Conservation (phyloP, 2,329 filamentous ascomycete genomes). For the Claviceps pusilla region DNA sequence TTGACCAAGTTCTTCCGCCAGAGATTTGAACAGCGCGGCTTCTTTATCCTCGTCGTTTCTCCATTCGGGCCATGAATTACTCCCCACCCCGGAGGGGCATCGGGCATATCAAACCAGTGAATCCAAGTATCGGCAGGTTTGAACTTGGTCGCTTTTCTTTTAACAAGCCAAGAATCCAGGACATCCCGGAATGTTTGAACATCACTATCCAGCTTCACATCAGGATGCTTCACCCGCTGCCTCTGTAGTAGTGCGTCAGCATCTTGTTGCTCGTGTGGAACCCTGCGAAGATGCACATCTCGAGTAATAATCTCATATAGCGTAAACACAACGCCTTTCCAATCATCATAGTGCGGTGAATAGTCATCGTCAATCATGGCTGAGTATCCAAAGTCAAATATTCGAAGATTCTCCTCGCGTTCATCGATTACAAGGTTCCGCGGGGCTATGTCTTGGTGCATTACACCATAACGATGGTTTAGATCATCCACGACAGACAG, state of each 20-base stretch:
- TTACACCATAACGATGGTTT: constrained; percentile 22
- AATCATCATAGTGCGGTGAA: constrained; percentile 11
- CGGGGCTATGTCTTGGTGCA: constrained; percentile 23
- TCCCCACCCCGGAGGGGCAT: not conserved
- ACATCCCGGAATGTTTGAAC: constrained; percentile 15
- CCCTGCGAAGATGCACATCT: constrained; percentile 11
- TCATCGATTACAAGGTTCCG: constrained; percentile 23
- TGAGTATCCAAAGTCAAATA: constrained; percentile 22
- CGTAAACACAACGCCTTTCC: constrained; percentile 20
- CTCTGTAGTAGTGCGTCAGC: constrained; percentile 7
- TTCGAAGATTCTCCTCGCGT: constrained; percentile 16
- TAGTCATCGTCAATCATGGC: constrained; percentile 8
- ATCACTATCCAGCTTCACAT: constrained; percentile 17
- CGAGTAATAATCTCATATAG: constrained; percentile 22
- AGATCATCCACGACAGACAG: constrained; percentile 21
- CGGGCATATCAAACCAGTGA: not conserved
- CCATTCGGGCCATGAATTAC: not conserved
- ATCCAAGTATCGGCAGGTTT: constrained; percentile 1
- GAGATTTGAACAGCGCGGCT: not conserved
- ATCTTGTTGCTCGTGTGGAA: constrained; percentile 15
- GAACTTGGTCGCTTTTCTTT: not conserved
- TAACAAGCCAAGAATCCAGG: constrained; percentile 13
- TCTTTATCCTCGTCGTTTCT: not conserved
- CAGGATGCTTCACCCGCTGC: constrained; percentile 18
- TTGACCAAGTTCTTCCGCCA: not conserved